Conservation (phyloP, 768 basidiomycete genomes). For the Leccinellum albellum region DNA sequence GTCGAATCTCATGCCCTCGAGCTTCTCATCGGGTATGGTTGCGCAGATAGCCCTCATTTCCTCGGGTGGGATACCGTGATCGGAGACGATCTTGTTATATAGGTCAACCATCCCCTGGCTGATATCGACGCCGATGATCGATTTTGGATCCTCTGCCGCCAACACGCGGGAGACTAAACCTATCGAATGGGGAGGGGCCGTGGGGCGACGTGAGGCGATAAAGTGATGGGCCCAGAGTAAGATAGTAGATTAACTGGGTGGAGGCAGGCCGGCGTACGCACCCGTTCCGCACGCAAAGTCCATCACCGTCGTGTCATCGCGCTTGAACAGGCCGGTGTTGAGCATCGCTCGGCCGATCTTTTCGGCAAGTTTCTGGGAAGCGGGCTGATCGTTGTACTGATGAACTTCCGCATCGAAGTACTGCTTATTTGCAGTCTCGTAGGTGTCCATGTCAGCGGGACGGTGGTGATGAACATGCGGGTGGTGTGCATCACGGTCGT, state of each 20-base stretch:
- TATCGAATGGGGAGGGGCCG: conserved; percentile 19
- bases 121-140: conserved; percentile 72
- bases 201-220: no score
- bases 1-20: conserved; percentile 59
- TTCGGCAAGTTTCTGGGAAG: conserved; percentile 19
- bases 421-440: conserved; percentile 24
- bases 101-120: conserved; percentile 65
- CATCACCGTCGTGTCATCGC: conserved; percentile 54
- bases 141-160: conserved; percentile 54
- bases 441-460: background rate
- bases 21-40: conserved; percentile 41
- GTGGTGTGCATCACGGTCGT: background rate
- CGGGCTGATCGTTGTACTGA: conserved; percentile 23
- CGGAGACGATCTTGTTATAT: conserved; percentile 54
- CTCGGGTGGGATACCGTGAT: conserved; percentile 60
- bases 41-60: conserved; percentile 62
- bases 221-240: background rate
- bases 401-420: conserved; percentile 26
- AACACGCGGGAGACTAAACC: conserved; percentile 63
- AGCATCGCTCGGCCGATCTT: conserved; percentile 27
- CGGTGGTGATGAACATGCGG: background rate
- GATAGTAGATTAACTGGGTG: background rate
- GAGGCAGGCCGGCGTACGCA: conserved; percentile 13
- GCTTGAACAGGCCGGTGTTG: conserved; percentile 46
- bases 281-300: conserved; percentile 78